phyloP scores from a whole-genome alignment of 2,329 filamentous ascomycete species.

The Fusarium sambucinum region DNA sequence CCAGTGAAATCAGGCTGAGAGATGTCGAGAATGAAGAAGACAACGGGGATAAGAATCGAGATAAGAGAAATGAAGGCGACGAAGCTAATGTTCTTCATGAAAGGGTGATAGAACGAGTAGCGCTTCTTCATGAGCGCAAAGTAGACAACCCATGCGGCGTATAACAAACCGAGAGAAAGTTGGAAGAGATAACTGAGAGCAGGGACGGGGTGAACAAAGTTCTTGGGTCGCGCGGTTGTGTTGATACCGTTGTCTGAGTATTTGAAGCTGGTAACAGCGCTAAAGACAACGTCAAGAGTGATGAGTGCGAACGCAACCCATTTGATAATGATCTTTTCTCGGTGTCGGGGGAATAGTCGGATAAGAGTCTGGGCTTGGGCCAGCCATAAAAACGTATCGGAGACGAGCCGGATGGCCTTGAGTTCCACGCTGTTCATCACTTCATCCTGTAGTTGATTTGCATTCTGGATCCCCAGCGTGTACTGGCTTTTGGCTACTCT shows the following conservation, averaged over 20 bases:
- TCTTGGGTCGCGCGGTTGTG: slow-evolving; percentile 72
- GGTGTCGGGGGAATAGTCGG: slow-evolving; percentile 92
- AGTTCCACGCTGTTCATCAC: slow-evolving; percentile 89
- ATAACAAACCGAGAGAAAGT: slow-evolving; percentile 85
- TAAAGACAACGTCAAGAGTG: slow-evolving; percentile 89
- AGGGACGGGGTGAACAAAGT: slow-evolving; percentile 90
- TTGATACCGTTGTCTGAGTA: slow-evolving; percentile 64
- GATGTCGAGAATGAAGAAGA: slow-evolving; percentile 94
- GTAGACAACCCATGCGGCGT: slow-evolving; percentile 94
- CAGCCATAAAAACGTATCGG: slow-evolving; percentile 96
- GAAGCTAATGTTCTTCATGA: slow-evolving; percentile 89
- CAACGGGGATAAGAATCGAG: slow-evolving; percentile 87
- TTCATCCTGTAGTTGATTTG: slow-evolving; percentile 76
- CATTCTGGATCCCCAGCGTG: slow-evolving; percentile 81
- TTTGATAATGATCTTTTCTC: slow-evolving; percentile 98
- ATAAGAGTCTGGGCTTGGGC: slow-evolving; percentile 98
- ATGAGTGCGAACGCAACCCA: slow-evolving; percentile 98
- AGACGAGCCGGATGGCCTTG: slow-evolving; percentile 90
- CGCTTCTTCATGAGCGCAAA: slow-evolving; percentile 92
- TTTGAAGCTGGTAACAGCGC: slow-evolving; percentile 87
- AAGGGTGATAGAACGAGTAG: slow-evolving; percentile 89
- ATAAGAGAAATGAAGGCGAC: slow-evolving; percentile 83
- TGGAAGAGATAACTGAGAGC: slow-evolving; percentile 93
- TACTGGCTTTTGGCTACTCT: slow-evolving; percentile 87
- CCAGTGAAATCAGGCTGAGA: slow-evolving; percentile 85